A percentile compares a stretch with the other conserved stretches of the same genome.
Conservation (phyloP, 805 yeast species). For the Zygoascus ofunaensis region DNA sequence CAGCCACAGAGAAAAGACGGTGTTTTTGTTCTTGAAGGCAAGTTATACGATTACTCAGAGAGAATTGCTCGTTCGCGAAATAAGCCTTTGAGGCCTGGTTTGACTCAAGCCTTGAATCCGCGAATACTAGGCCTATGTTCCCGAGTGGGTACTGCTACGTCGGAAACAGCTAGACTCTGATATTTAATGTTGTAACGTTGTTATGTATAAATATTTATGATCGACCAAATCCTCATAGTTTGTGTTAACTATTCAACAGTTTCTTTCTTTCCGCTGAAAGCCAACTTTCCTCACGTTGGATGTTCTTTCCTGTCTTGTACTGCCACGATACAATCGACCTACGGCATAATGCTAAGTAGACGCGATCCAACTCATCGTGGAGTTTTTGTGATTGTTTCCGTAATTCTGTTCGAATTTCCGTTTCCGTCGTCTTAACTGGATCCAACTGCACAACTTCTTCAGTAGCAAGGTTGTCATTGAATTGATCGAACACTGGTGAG, state of each 20-base stretch:
- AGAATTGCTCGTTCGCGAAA: slow-evolving; percentile 29
- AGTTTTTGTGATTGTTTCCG: no score
- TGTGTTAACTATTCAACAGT: no score
- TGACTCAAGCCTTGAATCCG: slow-evolving; percentile 15
- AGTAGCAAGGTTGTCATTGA: no score
- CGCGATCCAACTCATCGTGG: not conserved
- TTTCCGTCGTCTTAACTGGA: no score
- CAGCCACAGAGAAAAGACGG: slow-evolving; percentile 13
- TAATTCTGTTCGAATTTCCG: no score
- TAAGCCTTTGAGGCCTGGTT: slow-evolving; percentile 27
- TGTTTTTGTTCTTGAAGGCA: slow-evolving; percentile 20
- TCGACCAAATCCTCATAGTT: no score
- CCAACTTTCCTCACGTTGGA: not conserved
- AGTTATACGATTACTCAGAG: slow-evolving; percentile 26
- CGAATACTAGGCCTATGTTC: slow-evolving; percentile 14
- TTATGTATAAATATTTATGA: no score
- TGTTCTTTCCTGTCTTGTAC: no score
- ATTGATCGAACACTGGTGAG: not conserved
- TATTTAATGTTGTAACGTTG: not conserved
- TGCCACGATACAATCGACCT: not conserved
- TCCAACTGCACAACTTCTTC: no score
- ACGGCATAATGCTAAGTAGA: not conserved
- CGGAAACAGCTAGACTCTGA: slow-evolving; percentile 3
- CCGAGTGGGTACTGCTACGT: not conserved
- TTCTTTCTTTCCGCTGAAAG: not conserved